Evolutionary conservation across 306 rosid species (phyloP).

Genomic region (Albizia julibrissin): DNA sequence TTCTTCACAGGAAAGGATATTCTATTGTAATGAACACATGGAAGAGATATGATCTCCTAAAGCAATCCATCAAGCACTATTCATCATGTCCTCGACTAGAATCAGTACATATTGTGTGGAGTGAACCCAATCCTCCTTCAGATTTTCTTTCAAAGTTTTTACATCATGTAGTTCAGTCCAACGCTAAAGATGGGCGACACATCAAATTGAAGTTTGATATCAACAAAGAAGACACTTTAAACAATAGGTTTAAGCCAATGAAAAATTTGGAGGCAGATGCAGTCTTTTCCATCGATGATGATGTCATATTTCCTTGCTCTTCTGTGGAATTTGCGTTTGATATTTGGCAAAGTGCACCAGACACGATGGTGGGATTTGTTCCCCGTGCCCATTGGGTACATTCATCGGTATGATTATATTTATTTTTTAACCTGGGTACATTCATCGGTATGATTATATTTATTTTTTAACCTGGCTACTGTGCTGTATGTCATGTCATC

Average conservation of each 20-base stretch:
- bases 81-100: slow-evolving; percentile 74
- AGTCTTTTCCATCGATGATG: slow-evolving; percentile 88
- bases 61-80: slow-evolving; percentile 86
- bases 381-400: slow-evolving; percentile 90
- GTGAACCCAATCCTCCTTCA: slow-evolving; percentile 84
- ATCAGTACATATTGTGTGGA: slow-evolving; percentile 87
- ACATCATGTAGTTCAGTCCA: slow-evolving; percentile 44
- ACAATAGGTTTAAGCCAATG: slow-evolving; percentile 87
- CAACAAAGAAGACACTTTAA: slow-evolving; percentile 85
- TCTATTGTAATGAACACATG: slow-evolving; percentile 93
- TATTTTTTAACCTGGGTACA: background rate
- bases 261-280: slow-evolving; percentile 75
- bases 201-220: slow-evolving; percentile 72
- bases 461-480: background rate
- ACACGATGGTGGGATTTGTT: slow-evolving; percentile 96
- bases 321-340: slow-evolving; percentile 85
- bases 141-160: slow-evolving; percentile 51
- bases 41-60: slow-evolving; percentile 94
- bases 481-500: background rate
- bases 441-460: slow-evolving; percentile 59
- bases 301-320: slow-evolving; percentile 88
- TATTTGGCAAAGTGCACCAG: slow-evolving; percentile 94
- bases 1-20: slow-evolving; percentile 73
- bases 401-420: slow-evolving; percentile 59
- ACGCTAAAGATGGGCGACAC: slow-evolving; percentile 47